phyloP scores from a whole-genome alignment of 306 rosid species.

The Cucumis cinereus region DNA sequence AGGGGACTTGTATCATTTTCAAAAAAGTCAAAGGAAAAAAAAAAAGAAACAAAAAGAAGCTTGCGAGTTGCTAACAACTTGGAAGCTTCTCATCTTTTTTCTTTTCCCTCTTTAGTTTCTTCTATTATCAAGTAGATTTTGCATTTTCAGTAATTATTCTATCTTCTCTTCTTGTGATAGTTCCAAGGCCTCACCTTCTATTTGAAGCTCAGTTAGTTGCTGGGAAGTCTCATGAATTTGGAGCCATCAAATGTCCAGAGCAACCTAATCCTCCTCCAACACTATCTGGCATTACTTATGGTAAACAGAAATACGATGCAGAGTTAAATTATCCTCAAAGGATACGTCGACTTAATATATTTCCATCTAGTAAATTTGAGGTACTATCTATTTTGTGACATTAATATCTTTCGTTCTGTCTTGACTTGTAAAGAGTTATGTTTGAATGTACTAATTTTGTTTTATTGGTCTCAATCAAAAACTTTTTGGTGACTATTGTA shows the following conservation, averaged over 20 bases:
- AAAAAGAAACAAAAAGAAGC: not conserved
- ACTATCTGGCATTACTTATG: slow-evolving; percentile 40
- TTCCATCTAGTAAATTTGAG: slow-evolving; percentile 77
- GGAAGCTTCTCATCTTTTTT: not conserved
- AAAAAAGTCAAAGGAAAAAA: too few species aligned
- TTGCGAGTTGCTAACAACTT: not conserved
- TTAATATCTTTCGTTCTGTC: not conserved
- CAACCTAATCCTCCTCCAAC: slow-evolving; percentile 46
- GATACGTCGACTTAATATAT: slow-evolving; percentile 71
- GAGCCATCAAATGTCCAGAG: slow-evolving; percentile 62
- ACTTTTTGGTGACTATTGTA: not conserved
- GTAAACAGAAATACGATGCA: slow-evolving; percentile 86
- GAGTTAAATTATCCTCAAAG: slow-evolving; percentile 83
- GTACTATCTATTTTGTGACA: slow-evolving; percentile 23
- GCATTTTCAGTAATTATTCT: slow-evolving; percentile 15
- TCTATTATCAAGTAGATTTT: not conserved
- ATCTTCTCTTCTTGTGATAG: slow-evolving; percentile 35
- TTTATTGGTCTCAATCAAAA: not conserved
- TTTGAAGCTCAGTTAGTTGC: slow-evolving; percentile 95
- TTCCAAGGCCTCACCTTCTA: slow-evolving; percentile 89
- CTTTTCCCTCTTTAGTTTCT: not conserved
- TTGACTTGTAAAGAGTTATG: not conserved
- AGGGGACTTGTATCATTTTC: too few species aligned
- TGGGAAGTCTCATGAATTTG: slow-evolving; percentile 82
- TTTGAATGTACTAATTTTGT: not conserved